Conservation (phyloP, 2,329 filamentous ascomycete genomes). For the Claviceps quebecensis region DNA sequence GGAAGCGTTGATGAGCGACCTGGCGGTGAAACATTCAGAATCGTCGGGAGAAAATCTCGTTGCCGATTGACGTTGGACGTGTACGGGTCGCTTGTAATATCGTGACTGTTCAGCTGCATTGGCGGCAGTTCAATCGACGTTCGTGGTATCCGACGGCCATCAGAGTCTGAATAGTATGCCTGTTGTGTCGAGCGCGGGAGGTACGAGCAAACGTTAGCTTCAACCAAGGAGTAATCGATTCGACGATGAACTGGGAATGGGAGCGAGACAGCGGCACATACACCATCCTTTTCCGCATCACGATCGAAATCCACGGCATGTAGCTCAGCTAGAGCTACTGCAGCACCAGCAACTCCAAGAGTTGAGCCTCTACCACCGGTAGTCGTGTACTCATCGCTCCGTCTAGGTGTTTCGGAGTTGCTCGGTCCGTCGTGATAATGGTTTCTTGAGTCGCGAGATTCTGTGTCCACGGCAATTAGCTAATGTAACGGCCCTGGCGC, state of each 20-base stretch:
- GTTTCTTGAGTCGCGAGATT: constrained; percentile 43
- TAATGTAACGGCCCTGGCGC: background rate
- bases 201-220: constrained; percentile 4
- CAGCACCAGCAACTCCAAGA: constrained; percentile 54
- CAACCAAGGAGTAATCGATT: background rate
- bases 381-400: constrained; percentile 53
- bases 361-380: constrained; percentile 25
- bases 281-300: constrained; percentile 66
- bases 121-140: constrained; percentile 62
- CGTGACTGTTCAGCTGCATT: constrained; percentile 40
- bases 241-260: constrained; percentile 12
- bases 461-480: constrained; percentile 12
- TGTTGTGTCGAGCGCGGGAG: background rate
- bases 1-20: constrained; percentile 80
- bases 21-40: constrained; percentile 67
- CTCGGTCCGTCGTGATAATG: constrained; percentile 46
- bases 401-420: constrained; percentile 54
- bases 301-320: constrained; percentile 59
- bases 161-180: constrained; percentile 61
- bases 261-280: constrained; percentile 31
- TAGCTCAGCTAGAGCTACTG: constrained; percentile 75
- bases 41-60: constrained; percentile 69
- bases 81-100: constrained; percentile 62
- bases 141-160: constrained; percentile 48
- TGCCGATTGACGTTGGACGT: constrained; percentile 38